Base-by-base conservation (phyloP, 2,329 filamentous ascomycete genomes). In the Trematosphaeria pertusa region DNA sequence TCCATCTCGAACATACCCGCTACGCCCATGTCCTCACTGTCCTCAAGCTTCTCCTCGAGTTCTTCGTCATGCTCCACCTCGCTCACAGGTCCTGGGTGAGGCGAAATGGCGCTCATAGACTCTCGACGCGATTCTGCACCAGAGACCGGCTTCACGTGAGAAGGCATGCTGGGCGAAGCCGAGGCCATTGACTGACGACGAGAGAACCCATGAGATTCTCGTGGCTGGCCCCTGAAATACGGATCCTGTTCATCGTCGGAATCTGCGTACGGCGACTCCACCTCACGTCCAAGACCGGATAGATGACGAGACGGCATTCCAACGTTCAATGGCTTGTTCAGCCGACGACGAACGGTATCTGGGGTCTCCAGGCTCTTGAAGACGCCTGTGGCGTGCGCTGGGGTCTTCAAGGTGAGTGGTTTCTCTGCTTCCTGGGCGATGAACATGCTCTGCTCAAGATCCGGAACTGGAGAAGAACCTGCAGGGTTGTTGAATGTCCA, bases 281-380 rank as follows among this genome's bases (percentile, higher is more conserved):
- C 39, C 10, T 6, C 12, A 11, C 8, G 11, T 12, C 11, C 19
- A 17, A n/a, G 15, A n/a, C n/a, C n/a, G n/a, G n/a, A n/a, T n/a
- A n/a, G n/a, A n/a, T n/a, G n/a, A n/a, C n/a, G n/a, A n/a, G n/a
- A n/a, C 22, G 15, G 20, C 37, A 26, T 8, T 8, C 31, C 8
- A 15, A 35, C 7, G 32, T 18, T 6, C 32, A 10, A 17, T 15
- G 32, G 32, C 24, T 21, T 24, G 21, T 20, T 30, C n/a, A 37
- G 33, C 20, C 37, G 12, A 26, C 34, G 43, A n/a, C 43, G 43
- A 14, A 46, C 43, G 7, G 7, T 14, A 11, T 21, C 36, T 5
- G 43, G 43, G 4, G 43, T 46, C 22, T 38, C 43, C 5, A 44
- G 20, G 12, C 17, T 17, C 26, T 46, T 39, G 34, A 46, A 38